Conservation (phyloP, 495 filamentous ascomycete species). For the Aspergillus campestris region DNA sequence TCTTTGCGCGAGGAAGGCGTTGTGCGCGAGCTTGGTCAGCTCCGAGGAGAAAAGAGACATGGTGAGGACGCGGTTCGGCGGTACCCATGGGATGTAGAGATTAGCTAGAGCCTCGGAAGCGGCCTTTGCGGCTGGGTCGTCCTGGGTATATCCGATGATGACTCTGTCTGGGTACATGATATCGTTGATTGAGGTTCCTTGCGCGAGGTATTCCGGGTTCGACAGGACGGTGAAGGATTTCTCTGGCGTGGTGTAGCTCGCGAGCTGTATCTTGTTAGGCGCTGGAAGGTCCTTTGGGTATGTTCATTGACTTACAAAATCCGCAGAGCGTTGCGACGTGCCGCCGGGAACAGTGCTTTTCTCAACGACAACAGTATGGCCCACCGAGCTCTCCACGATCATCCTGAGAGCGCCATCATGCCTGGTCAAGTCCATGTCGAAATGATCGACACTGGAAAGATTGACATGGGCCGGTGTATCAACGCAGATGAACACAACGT, state of each 20-base stretch:
- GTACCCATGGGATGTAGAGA: constrained; percentile 69
- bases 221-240: constrained; percentile 68
- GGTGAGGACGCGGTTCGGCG: constrained; percentile 53
- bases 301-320: no score
- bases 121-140: constrained; percentile 43
- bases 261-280: constrained; percentile 25
- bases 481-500: constrained; percentile 70
- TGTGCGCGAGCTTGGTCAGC: constrained; percentile 71
- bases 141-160: constrained; percentile 63
- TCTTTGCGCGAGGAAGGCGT: constrained; percentile 73
- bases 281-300: no score
- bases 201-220: constrained; percentile 78
- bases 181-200: constrained; percentile 67
- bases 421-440: constrained; percentile 61
- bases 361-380: constrained; percentile 70
- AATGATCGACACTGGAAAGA: no score
- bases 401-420: constrained; percentile 62
- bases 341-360: constrained; percentile 78
- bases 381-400: constrained; percentile 56
- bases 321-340: constrained; percentile 55
- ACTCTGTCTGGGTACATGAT: constrained; percentile 67
- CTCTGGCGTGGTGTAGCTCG: constrained; percentile 47
- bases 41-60: constrained; percentile 77
- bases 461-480: constrained; percentile 81
- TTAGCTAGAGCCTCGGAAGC: constrained; percentile 56